phyloP scores from a whole-genome alignment of 148 eudicot genomes.

The Selenicereus undatus region DNA sequence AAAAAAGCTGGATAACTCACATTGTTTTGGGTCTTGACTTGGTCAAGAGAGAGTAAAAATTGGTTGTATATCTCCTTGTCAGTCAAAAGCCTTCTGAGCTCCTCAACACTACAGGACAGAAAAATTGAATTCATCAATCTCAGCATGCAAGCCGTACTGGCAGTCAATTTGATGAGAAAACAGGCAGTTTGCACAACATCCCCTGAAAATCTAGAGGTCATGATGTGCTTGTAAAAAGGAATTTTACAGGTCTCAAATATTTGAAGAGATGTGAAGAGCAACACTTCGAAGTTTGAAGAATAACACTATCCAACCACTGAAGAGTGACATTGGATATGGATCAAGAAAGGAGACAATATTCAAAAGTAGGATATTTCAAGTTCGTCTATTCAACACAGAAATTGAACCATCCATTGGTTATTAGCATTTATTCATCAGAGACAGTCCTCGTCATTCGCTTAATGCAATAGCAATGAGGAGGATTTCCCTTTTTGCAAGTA shows the following conservation, averaged over 20 bases:
- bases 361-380: neutral
- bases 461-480: too few relatives aligned
- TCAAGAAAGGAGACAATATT: neutral
- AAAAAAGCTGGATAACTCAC: conserved; percentile 15
- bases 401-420: too few relatives aligned
- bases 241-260: neutral
- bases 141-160: neutral
- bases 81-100: conserved; percentile 26
- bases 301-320: neutral
- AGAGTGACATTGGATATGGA: neutral
- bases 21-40: conserved; percentile 33
- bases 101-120: conserved; percentile 26
- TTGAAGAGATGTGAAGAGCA: neutral
- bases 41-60: conserved; percentile 30
- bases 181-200: neutral
- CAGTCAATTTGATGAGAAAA: neutral
- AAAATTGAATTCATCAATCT: neutral
- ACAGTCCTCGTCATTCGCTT: too few relatives aligned
- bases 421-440: too few relatives aligned
- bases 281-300: neutral
- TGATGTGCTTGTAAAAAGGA: neutral
- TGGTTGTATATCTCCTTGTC: conserved; percentile 27
- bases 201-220: neutral
- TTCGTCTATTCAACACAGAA: too few relatives aligned
- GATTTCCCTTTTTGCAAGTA: too few relatives aligned